These are phyloP conservation scores for Globomyces sp. DNA, from an alignment of 371 early-diverging fungal genomes.

Conservation along the genomic window DNA sequence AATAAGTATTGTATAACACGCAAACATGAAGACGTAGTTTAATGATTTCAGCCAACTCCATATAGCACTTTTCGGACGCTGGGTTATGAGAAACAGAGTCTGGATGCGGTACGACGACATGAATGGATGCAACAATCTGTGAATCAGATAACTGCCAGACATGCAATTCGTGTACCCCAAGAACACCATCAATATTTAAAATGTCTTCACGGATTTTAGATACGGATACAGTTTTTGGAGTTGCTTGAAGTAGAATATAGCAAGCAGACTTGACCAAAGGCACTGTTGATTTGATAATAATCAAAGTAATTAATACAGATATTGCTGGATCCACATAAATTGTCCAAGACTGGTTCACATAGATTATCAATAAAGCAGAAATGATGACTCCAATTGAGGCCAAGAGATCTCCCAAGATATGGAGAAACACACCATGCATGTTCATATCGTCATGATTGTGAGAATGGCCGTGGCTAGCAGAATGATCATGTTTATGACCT, in stretches of 20 bases:
- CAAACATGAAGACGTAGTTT: conserved; percentile 66
- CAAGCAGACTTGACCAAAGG: conserved; percentile 76
- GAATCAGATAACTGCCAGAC: conserved; percentile 90
- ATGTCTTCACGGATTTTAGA: conserved; percentile 64
- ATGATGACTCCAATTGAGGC: conserved; percentile 90
- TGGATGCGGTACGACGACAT: conserved; percentile 65
- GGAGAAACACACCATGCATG: conserved; percentile 92
- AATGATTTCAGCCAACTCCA: conserved; percentile 64
- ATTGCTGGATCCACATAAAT: conserved; percentile 79
- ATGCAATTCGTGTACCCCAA: conserved; percentile 88
- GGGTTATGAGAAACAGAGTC: background rate
- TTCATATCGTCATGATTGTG: conserved; percentile 55
- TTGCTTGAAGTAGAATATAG: conserved; percentile 82
- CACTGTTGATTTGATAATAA: conserved; percentile 63
- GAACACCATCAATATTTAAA: conserved; percentile 30
- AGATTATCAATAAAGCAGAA: conserved; percentile 78
- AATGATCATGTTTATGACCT: conserved; percentile 36
- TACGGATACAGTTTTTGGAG: conserved; percentile 67
- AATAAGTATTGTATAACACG: background rate
- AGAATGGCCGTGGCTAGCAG: conserved; percentile 6
- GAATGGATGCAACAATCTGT: conserved; percentile 80
- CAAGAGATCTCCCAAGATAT: conserved; percentile 93
- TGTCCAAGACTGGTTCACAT: conserved; percentile 63
- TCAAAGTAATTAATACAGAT: conserved; percentile 61
- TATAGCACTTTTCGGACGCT: conserved; percentile 26